A percentile compares a stretch with the other conserved stretches of the same genome.
These are phyloP conservation scores for Trichoderma afroharzianum DNA, from an alignment of 2,329 filamentous ascomycete species.

Conservation along the genomic window DNA sequence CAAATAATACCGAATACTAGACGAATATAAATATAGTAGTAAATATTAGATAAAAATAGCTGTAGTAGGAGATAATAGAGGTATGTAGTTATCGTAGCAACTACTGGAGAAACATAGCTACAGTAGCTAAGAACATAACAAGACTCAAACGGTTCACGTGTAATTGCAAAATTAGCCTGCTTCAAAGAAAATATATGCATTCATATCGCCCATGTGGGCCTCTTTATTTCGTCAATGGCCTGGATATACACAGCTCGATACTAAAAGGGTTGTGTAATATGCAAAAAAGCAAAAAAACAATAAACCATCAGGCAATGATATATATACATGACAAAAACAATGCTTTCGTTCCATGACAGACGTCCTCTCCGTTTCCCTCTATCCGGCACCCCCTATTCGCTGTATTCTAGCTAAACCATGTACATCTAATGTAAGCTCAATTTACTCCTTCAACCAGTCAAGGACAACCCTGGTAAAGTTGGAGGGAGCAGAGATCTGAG, in stretches of 20 bases:
- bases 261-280: not conserved
- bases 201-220: not conserved
- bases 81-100: not conserved
- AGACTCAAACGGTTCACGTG: not conserved
- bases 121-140: not conserved
- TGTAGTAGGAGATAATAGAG: not conserved
- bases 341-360: not conserved
- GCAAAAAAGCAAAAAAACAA: not conserved
- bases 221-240: not conserved
- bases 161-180: not conserved
- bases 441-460: conserved; percentile 36
- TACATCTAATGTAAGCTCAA: not conserved
- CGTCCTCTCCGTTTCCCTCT: not conserved
- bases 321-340: not conserved
- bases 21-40: not conserved
- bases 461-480: conserved; percentile 45
- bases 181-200: not conserved
- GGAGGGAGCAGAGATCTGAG: conserved; percentile 49
- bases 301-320: not conserved
- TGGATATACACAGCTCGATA: not conserved
- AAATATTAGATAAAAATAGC: not conserved
- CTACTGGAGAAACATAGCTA: not conserved
- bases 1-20: too few relatives aligned
- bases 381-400: not conserved
- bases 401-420: not conserved